Conservation (phyloP, 148 eudicot species). For the Nepenthes gracilis region DNA sequence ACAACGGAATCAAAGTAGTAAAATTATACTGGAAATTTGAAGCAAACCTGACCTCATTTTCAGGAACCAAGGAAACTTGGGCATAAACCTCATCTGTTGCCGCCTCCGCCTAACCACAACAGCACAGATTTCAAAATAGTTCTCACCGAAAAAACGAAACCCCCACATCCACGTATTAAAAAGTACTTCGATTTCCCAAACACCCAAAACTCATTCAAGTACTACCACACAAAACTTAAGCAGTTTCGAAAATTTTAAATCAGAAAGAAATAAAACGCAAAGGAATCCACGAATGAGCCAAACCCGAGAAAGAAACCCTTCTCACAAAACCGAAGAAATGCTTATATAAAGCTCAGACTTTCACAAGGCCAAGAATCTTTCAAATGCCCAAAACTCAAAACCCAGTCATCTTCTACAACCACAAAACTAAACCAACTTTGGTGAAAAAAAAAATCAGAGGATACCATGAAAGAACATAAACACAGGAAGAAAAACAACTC, state of each 20-base stretch:
- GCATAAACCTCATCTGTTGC: slow-evolving; percentile 92
- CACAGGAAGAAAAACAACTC: neutral
- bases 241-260: neutral
- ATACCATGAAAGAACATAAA: neutral
- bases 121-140: slow-evolving; percentile 24
- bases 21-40: neutral
- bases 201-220: neutral
- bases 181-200: neutral
- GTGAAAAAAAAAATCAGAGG: too few relatives aligned
- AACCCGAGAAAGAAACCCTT: neutral
- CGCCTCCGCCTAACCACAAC: slow-evolving; percentile 52
- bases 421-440: too few relatives aligned
- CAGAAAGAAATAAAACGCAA: neutral
- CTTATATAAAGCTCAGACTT: too few relatives aligned
- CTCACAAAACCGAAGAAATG: neutral
- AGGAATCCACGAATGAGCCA: too few relatives aligned
- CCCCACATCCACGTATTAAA: neutral
- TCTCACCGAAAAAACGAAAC: slow-evolving; percentile 2
- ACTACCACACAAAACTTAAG: neutral
- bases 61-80: slow-evolving; percentile 74
- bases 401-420: too few relatives aligned
- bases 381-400: too few relatives aligned
- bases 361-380: too few relatives aligned
- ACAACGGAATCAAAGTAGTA: neutral
- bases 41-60: slow-evolving; percentile 41